phyloP scores from a whole-genome alignment of 495 filamentous ascomycete species.

The Hypomontagnella submonticulosa region DNA sequence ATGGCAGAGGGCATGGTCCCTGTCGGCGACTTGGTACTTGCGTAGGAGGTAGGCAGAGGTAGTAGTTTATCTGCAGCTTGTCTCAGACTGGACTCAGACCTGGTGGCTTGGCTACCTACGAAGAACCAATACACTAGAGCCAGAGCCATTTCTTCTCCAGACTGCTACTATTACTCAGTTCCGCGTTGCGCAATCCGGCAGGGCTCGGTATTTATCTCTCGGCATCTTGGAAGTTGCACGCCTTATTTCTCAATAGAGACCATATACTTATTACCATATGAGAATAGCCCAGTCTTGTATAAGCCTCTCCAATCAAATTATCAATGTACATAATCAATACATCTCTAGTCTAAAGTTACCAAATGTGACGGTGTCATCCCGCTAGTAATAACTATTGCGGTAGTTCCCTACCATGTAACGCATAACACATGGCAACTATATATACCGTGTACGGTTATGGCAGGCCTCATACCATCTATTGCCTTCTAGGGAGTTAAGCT shows the following conservation, averaged over 20 bases:
- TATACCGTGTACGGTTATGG: conserved; percentile 18
- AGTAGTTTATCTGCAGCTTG: conserved; percentile 23
- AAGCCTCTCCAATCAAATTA: conserved; percentile 4
- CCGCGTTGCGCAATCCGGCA: conserved; percentile 27
- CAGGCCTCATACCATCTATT: conserved; percentile 22
- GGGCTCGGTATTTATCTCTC: conserved; percentile 12
- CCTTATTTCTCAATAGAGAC: conserved; percentile 3
- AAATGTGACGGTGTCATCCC: conserved; percentile 46
- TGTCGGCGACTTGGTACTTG: conserved; percentile 37
- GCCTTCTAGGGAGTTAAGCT: conserved; percentile 1
- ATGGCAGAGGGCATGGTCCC: conserved; percentile 35
- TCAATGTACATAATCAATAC: conserved; percentile 39
- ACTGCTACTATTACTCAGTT: conserved; percentile 11
- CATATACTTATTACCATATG: no score
- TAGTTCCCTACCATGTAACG: conserved; percentile 44
- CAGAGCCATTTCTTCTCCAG: conserved; percentile 16
- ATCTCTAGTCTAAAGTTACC: conserved; percentile 35
- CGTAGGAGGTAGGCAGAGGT: conserved; percentile 20
- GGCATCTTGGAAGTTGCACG: conserved; percentile 6
- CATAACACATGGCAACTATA: conserved; percentile 43
- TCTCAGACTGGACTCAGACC: not conserved
- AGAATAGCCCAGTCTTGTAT: no score
- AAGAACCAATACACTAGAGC: not conserved
- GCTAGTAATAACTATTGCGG: conserved; percentile 40
- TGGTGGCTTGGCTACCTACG: conserved; percentile 1